Percentiles rank a stretch among this genome's conserved stretches.
These are phyloP conservation scores for Carex arenaria DNA, from an alignment of 202 grass and related monocot genomes.

Conservation along the genomic window DNA sequence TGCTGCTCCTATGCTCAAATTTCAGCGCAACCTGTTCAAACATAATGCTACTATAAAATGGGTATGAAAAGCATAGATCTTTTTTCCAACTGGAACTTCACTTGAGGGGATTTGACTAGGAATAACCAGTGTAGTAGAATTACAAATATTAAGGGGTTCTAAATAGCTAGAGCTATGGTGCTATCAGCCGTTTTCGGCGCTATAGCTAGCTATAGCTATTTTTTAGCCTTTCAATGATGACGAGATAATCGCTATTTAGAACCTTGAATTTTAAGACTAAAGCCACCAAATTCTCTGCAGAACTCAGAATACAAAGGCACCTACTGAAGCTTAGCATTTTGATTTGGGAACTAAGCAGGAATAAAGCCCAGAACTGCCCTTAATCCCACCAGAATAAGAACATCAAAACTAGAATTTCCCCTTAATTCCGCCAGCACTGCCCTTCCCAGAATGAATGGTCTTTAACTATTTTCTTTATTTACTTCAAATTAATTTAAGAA, in stretches of 20 bases:
- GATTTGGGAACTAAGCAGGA: not conserved
- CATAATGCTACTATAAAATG: not conserved
- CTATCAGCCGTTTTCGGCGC: no score
- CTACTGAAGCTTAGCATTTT: not conserved
- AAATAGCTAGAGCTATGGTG: no score
- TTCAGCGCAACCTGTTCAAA: conserved; percentile 73
- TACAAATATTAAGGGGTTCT: not conserved
- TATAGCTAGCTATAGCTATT: no score
- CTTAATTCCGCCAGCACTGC: not conserved
- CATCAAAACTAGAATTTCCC: not conserved
- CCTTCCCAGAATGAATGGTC: not conserved
- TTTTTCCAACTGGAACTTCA: not conserved
- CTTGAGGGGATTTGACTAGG: not conserved
- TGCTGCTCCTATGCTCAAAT: conserved; percentile 87
- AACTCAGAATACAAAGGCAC: not conserved
- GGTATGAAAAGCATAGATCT: not conserved
- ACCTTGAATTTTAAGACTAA: not conserved
- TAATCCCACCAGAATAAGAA: not conserved
- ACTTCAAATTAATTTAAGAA: conserved; percentile 2
- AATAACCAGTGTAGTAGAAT: conserved; percentile 21
- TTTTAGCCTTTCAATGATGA: no score
- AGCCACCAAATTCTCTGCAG: not conserved
- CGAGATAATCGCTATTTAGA: no score
- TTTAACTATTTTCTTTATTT: not conserved
- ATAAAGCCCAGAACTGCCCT: not conserved